phyloP scores from a whole-genome alignment of 2,329 filamentous ascomycete genomes.

The Fusarium illudens region DNA sequence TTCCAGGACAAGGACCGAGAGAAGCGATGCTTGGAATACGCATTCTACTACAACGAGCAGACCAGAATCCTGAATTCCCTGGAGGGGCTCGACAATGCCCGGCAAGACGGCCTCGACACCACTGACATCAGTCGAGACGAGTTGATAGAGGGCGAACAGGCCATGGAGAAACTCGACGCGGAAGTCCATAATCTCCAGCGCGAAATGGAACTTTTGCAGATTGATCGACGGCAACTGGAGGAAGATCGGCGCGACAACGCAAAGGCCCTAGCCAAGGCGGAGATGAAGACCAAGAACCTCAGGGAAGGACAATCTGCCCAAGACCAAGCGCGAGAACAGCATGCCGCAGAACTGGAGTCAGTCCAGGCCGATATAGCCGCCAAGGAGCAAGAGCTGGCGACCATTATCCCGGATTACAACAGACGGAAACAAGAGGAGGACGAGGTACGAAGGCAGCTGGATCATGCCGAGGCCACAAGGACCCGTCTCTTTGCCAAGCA shows the following conservation, averaged over 20 bases:
- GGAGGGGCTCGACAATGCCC: slow-evolving; percentile 81
- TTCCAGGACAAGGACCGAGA: slow-evolving; percentile 97
- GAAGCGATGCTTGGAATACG: slow-evolving; percentile 90
- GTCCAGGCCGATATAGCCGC: slow-evolving; percentile 78
- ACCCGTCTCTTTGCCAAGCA: slow-evolving; percentile 91
- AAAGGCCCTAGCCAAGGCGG: slow-evolving; percentile 81
- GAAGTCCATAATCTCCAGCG: slow-evolving; percentile 83
- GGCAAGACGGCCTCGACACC: slow-evolving; percentile 83
- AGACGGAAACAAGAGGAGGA: slow-evolving; percentile 77
- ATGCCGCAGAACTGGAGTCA: slow-evolving; percentile 74
- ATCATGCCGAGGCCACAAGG: slow-evolving; percentile 77
- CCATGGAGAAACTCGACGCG: slow-evolving; percentile 77
- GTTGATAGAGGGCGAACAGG: slow-evolving; percentile 81
- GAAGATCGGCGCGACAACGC: slow-evolving; percentile 87
- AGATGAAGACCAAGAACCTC: slow-evolving; percentile 83
- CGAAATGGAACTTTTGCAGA: slow-evolving; percentile 82
- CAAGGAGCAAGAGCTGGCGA: slow-evolving; percentile 78
- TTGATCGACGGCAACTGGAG: slow-evolving; percentile 88
- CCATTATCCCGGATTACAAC: slow-evolving; percentile 80
- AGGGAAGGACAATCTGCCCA: slow-evolving; percentile 83
- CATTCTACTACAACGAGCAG: slow-evolving; percentile 91
- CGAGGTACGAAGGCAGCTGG: slow-evolving; percentile 74
- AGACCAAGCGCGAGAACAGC: slow-evolving; percentile 75
- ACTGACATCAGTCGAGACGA: slow-evolving; percentile 81
- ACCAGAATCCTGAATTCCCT: slow-evolving; percentile 78